Conservation (phyloP, 2,329 filamentous ascomycete genomes). For the Fusarium continuum region DNA sequence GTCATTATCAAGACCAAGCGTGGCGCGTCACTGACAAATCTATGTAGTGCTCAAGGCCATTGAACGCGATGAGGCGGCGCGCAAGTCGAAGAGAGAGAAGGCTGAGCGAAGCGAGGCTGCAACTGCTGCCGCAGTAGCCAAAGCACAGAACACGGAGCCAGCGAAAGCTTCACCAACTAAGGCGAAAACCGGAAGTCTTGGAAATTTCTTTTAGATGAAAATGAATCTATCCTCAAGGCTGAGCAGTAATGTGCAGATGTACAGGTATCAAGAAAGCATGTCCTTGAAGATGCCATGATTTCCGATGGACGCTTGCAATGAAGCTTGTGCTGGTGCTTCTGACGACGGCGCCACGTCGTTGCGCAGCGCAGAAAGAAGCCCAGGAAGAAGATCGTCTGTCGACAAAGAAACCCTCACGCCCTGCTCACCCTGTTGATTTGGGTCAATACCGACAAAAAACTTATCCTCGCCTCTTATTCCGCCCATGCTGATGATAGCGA, state of each 20-base stretch:
- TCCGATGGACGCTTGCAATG: constrained; percentile 19
- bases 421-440: constrained; percentile 58
- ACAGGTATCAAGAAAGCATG: constrained; percentile 62
- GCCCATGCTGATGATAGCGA: constrained; percentile 89
- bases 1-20: neutral
- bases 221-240: constrained; percentile 19
- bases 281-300: constrained; percentile 62
- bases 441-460: constrained; percentile 69
- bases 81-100: constrained; percentile 55
- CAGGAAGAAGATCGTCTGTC: constrained; percentile 66
- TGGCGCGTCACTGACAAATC: constrained; percentile 20
- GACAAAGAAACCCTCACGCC: constrained; percentile 67
- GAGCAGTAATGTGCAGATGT: constrained; percentile 33
- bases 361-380: constrained; percentile 62
- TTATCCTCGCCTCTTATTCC: constrained; percentile 81
- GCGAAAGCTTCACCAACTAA: constrained; percentile 40
- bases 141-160: constrained; percentile 17
- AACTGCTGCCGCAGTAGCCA: constrained; percentile 11
- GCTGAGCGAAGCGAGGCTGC: constrained; percentile 44
- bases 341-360: constrained; percentile 34
- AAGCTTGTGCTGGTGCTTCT: constrained; percentile 9
- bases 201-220: constrained; percentile 60
- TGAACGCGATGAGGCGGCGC: constrained; percentile 68
- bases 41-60: constrained; percentile 71
- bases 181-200: constrained; percentile 48